Evolutionary conservation across 345 rosid species (phyloP), one percentile per base, ranked within the genome.

Genomic region (Excoecaria cochinchinensis): DNA sequence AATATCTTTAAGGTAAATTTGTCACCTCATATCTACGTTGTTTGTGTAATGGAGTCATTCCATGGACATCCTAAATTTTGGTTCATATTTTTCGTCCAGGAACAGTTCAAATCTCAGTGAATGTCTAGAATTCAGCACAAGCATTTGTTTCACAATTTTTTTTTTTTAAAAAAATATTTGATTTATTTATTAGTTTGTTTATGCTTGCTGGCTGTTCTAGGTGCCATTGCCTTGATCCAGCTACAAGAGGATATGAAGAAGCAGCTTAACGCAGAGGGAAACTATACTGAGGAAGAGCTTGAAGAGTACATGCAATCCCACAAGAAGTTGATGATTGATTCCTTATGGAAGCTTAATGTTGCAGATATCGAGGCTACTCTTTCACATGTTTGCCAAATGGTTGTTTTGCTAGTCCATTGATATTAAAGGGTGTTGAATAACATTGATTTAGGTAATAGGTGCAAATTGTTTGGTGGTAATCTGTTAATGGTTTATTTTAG

Each of bases 341-440:
- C 98, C 17, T 82, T 93, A 67, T 95, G 99, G 99, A 95, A 95
- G 84, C 98, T 95, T 78, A 95, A 95, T 15, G 98, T 95, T 59
- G 97, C 99, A 47, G 99, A 95, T 78, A 93, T 95, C 12, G 99
- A 95, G 86, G 92, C 89, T 65, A 95, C 98, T 55, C 99, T 95
- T 78, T 91, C 88, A 77, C 93, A 88, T 68, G 98, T 95, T 86
- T 95, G 98, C 85, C 99, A 90, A 81, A 94, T 93, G 99, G 99
- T 95, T 81, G 81, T 81, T 82, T 82, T 79, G 42, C 81, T 83
- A 62, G 57, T 72, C 79, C 64, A 16, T 78, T 39, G 47, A 80
- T 67, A 52, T 74, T 73, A 71, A 42, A 52, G 59, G 68, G 71
- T 72, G 69, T 78, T 79, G 44, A 60, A 72, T 62, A 21, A 67